Base-by-base conservation (phyloP, 257 asterid genomes). In the Scutellaria barbata region DNA sequence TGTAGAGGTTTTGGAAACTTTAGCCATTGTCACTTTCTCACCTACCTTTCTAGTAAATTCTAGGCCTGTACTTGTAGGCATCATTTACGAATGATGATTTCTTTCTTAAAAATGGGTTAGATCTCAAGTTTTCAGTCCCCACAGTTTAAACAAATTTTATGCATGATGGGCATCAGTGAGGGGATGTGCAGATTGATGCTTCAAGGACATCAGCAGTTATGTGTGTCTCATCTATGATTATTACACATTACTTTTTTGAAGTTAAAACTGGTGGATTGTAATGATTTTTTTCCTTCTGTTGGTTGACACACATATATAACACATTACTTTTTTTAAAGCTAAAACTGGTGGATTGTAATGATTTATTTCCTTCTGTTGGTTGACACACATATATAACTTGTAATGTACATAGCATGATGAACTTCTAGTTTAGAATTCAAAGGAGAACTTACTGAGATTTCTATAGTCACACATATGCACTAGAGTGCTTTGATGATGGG, bases 51-150 rank as follows among this genome's bases (percentile, higher is more conserved):
- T 30, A 30, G 35, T 30, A 30, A 30, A 3, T 30, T 30, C 35
- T 30, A 30, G 35, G 35, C 35, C 35, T 30, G 35, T 30, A 9
- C 60, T 18, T 57, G 63, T 56, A 56, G 42, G 16, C 41, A 22
- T 55, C 40, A 55, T 6, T 10, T 1, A 16, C 52, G 5, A 74
- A 54, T 35, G 17, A 10, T 53, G 66, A 3, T 48, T 6, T 65
- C 3, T 58, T 47, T 18, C 60, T 66, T 54, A 46, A 64, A 66
- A 66, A 39, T 66, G 69, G 50, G 61, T n/a, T 47, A 16, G 53
- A 45, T 55, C 51, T 55, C 40, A 42, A 10, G 10, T 39, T 50
- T 17, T 48, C 16, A 39, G 53, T 55, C 33, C 43, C 40, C 48
- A 20, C 51, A 13, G 0, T 48, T 62, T 45, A 22, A 22, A n/a